Evolutionary conservation across 352 stramenopile species (phyloP), one percentile per base, ranked within the genome.

Genomic region (Phytopythium ostracodes): DNA sequence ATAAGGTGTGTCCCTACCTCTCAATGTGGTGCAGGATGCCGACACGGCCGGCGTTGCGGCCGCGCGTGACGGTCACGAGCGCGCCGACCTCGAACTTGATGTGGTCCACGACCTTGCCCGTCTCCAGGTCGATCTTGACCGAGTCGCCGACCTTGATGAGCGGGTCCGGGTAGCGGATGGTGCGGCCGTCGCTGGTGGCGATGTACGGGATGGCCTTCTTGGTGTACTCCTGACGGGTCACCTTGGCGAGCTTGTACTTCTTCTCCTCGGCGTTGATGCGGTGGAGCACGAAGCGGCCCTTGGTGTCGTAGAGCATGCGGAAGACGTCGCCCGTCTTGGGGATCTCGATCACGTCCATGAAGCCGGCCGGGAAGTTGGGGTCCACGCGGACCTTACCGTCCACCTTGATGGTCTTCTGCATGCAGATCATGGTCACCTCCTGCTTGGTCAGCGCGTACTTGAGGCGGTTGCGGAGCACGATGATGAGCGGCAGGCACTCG

Each of bases 341-440:
- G 44, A 99, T 84, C 70, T 97, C 86, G 38, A 99, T 88, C n/a
- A 99, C 96, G 72, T 99, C 97, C 97, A 99, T 99, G 90, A 99
- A 99, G 54, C 98, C 97, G 33, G 96, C 96, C 40, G 97, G 97
- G 87, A 98, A 99, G 84, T 98, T 98, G 51, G 91, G 81, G 84
- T 99, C 98, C 60, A 98, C 98, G 59, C 97, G 93, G 55, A 99
- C 73, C 73, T 97, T 97, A 73, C 94, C 92, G 75, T 98, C 93
- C 51, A 99, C 96, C 88, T 99, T 99, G 76, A 99, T 89, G 63
- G 96, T 95, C 84, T 98, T 98, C 78, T 99, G 93, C 90, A 99
- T 99, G 88, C 96, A 99, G 77, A 99, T 99, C 87, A 98, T 97
- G 54, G 96, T 98, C 56, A 97, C 97, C 80, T 99, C 97, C 79